Evolutionary conservation across 139 green algal genomes (phyloP), one percentile per base, ranked within the genome.

Genomic region (Nannochloris sp.): DNA sequence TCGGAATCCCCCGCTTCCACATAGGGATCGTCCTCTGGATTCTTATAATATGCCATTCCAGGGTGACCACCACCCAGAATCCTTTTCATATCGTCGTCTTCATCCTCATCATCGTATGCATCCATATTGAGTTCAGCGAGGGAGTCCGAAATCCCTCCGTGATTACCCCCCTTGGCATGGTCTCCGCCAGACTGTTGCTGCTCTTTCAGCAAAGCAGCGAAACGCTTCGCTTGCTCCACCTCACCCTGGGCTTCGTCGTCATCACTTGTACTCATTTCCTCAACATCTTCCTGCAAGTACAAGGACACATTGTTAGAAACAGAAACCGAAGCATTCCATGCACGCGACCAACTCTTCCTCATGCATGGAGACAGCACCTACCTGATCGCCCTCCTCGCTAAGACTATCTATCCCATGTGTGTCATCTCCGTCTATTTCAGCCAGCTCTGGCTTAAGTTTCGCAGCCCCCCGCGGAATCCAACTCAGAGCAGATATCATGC

Each of bases 91-190:
- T 23, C n/a, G 15, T n/a, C 27, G n/a, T 37, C 65, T 4, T 75
- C 82, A 36, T 89, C 87, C 43, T 46, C 57, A 46, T 91, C 77
- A 62, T 95, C 87, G 50, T 98, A 98, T 51, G 88, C 58, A 18
- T 98, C 92, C 92, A 98, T 98, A 68, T 97, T 81, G 9, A 98
- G 79, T 74, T 96, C 89, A 6, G 77, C 83, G 64, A 98, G 46
- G 15, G 46, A 53, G 4, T 53, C 46, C n/a, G 46, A 19, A 19
- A 61, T 44, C 29, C 29, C n/a, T 14, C 18, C 16, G 0, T 61
- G 31, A n/a, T 43, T 6, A 5, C 6, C 55, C 16, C 10, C 18
- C 16, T 53, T 21, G 18, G 46, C n/a, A 18, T 19, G 46, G n/a
- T 25, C 46, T 53, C 19, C 16, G 1, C 23, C 7, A 36, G 9